Evolutionary conservation across 768 basidiomycete genomes (phyloP), one percentile per base, ranked within the genome.

Genomic region (button mushroom (Agaricus bisporus)): DNA sequence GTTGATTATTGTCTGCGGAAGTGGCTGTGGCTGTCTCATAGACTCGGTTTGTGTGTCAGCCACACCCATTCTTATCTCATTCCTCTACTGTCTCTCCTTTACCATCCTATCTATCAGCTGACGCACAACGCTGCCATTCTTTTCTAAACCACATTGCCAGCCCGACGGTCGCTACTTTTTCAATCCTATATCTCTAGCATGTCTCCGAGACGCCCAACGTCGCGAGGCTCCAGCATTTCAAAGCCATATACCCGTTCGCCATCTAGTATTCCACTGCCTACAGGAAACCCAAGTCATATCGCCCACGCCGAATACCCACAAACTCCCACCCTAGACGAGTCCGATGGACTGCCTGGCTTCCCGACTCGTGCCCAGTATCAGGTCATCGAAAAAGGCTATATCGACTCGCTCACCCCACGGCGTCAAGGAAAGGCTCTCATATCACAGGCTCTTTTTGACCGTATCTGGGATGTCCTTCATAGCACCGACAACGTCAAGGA

Each of bases 391-490:
- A 64, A 69, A 0, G 69, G 70, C 32, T 91, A 91, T 65, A 69
- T 89, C 48, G 60, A 64, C 17, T 76, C 77, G 15, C 76, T 91
- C 28, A 80, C 78, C 49, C 71, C 77, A 3, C 73, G 79, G 49
- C 65, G 74, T 41, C 73, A 72, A 46, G 79, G 79, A 36, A 91
- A 90, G 65, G 85, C 88, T 4, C 77, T 91, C 54, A 84, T 91
- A 64, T 81, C 80, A 11, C 85, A 83, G 60, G 68, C 68, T 29
- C 73, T 85, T 74, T 88, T 88, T 63, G 83, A 85, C 69, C 71
- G 81, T 42, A 83, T 90, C 66, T 84, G 85, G 78, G 77, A 81
- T 58, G 81, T 86, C 18, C 71, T 91, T 22, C 74, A 78, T 36
- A 68, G 77, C 51, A 80, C 81, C 5, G 72, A 76, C 1, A 65